Conservation (phyloP, 2,329 filamentous ascomycete species). For the Podosphaera aphanis region DNA sequence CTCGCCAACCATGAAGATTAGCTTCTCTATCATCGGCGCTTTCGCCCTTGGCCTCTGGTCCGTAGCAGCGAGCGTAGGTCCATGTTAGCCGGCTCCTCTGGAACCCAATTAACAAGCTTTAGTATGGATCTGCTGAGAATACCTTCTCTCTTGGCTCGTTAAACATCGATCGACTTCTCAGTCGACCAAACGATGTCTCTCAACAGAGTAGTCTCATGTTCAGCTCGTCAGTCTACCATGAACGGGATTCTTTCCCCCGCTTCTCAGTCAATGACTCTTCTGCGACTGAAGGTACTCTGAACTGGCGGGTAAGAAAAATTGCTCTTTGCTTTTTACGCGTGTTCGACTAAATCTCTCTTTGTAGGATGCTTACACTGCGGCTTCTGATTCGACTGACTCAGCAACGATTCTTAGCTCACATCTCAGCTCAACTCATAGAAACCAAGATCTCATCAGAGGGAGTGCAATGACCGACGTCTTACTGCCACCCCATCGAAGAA, state of each 20-base stretch:
- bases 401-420: background rate
- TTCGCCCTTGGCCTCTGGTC: background rate
- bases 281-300: background rate
- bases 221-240: background rate
- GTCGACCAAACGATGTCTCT: background rate
- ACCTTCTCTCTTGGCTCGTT: background rate
- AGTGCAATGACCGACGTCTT: background rate
- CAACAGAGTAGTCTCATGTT: background rate
- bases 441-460: background rate
- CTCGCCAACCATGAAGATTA: background rate
- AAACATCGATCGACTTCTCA: background rate
- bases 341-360: background rate
- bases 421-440: background rate
- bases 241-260: background rate
- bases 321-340: background rate
- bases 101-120: background rate
- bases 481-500: background rate
- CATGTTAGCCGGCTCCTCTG: background rate
- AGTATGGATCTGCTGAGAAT: background rate
- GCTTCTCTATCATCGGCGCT: background rate
- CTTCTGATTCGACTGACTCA: background rate
- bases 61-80: background rate
- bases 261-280: background rate
- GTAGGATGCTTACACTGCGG: background rate
- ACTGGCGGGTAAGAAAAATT: background rate